Base-by-base conservation (phyloP, 345 rosid genomes). In the Linum trigynum region DNA sequence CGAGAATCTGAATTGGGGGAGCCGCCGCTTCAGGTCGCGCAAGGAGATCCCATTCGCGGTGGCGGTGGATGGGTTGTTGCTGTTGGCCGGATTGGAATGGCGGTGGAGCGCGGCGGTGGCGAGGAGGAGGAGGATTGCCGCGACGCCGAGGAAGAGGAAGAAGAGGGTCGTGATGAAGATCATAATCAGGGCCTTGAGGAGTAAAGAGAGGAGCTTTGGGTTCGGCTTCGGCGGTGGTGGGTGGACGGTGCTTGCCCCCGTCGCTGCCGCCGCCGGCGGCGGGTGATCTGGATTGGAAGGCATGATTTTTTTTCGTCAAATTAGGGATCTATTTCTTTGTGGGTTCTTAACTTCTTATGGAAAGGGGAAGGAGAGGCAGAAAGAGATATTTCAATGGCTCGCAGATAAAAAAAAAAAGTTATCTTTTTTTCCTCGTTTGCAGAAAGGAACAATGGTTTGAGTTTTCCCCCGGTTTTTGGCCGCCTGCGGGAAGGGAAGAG, bases 161-260 rank as follows among this genome's bases (percentile, higher is more conserved):
- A 89, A 82, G 55, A 85, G 61, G 8, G 84, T 74, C 37, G 86
- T 85, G n/a, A 85, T 63, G 4, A 85, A 65, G 62, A 82, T 74
- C 98, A 88, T 92, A 63, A 88, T 90, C 0, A 86, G 65, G 69
- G 81, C 77, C 42, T 85, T 84, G 38, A 90, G 82, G 72, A 90
- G 55, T 10, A 81, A 58, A 1, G 90, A 85, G 7, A 92, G 84
- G 61, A 92, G 66, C 63, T 69, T 76, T 9, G 63, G 74, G 73
- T 77, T 73, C 3, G 71, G 74, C 62, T 92, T 90, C 2, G 81
- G 87, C 2, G 80, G 70, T 12, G 69, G 16, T 17, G 69, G 32
- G 75, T 32, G 69, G 64, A 3, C 65, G 62, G 10, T 74, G 12
- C 0, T 23, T 23, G 32, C 32, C 32, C 77, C 38, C 40, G 64